These are phyloP conservation scores for Pleomassaria siparia DNA, from an alignment of 2,329 filamentous ascomycete genomes.

Conservation along the genomic window DNA sequence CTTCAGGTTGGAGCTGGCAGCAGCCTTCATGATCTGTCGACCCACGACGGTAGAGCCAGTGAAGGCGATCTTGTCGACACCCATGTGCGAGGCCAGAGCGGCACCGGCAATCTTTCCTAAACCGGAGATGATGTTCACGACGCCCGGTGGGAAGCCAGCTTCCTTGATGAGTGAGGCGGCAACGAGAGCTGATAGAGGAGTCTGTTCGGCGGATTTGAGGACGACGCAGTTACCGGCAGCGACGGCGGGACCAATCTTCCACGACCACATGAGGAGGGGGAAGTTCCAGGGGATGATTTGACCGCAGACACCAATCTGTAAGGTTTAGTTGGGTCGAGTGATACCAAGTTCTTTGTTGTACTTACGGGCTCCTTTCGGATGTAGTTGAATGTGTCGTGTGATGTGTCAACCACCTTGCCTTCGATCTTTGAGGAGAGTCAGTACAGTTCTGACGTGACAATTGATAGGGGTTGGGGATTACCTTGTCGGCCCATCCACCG, in stretches of 20 bases:
- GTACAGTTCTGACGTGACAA: not conserved
- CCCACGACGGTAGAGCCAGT: conserved; percentile 76
- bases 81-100: conserved; percentile 74
- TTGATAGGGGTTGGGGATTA: not conserved
- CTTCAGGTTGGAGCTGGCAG: conserved; percentile 75
- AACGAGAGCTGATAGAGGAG: conserved; percentile 68
- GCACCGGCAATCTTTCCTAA: conserved; percentile 79
- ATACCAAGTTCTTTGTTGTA: not conserved
- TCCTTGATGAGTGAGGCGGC: conserved; percentile 68
- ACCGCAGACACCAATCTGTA: conserved; percentile 71
- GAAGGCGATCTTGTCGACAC: conserved; percentile 81
- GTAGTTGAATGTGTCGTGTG: conserved; percentile 79
- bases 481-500: conserved; percentile 85
- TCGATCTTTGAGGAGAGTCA: conserved; percentile 55
- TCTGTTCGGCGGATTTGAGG: conserved; percentile 77
- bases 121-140: conserved; percentile 76
- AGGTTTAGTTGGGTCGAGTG: conserved; percentile 18
- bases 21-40: conserved; percentile 77
- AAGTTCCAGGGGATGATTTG: conserved; percentile 93
- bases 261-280: conserved; percentile 76
- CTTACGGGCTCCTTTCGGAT: conserved; percentile 72
- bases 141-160: conserved; percentile 76
- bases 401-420: conserved; percentile 82
- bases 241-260: conserved; percentile 79
- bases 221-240: conserved; percentile 72